Conservation (phyloP, 306 rosid species). For the Neltuma alba region DNA sequence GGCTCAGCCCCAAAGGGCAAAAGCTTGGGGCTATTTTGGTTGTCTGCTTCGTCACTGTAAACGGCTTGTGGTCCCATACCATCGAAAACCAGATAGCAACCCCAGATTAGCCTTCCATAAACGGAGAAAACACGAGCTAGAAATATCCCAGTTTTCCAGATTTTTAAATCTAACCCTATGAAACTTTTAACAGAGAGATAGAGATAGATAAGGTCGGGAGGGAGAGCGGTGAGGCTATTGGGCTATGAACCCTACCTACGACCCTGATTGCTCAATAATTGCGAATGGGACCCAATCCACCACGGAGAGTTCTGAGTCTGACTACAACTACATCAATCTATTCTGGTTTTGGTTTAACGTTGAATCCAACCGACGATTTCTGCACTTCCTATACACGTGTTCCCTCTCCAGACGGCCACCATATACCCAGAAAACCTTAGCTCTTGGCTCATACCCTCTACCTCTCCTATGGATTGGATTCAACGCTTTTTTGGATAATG, state of each 20-base stretch:
- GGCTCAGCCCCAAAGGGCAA: constrained; percentile 32
- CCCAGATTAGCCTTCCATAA: not conserved
- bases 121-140: not conserved
- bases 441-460: not conserved
- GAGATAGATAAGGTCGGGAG: constrained; percentile 28
- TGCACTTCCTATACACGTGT: constrained; percentile 53
- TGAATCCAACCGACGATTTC: constrained; percentile 23
- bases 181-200: not conserved
- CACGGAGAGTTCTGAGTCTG: not conserved
- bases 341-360: constrained; percentile 16
- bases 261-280: constrained; percentile 37
- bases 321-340: constrained; percentile 19
- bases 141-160: not conserved
- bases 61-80: constrained; percentile 12
- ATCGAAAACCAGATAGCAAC: not conserved
- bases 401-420: not conserved
- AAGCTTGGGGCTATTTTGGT: constrained; percentile 15
- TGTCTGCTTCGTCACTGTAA: constrained; percentile 39
- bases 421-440: not conserved
- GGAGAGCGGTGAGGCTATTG: not conserved
- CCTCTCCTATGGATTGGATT: not conserved
- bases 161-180: too few relatives aligned
- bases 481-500: not conserved
- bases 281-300: constrained; percentile 36
- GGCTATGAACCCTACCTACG: constrained; percentile 5